Evolutionary conservation across 345 rosid genomes (phyloP), one percentile per base, ranked within the genome.

Genomic region (Salix udensis): DNA sequence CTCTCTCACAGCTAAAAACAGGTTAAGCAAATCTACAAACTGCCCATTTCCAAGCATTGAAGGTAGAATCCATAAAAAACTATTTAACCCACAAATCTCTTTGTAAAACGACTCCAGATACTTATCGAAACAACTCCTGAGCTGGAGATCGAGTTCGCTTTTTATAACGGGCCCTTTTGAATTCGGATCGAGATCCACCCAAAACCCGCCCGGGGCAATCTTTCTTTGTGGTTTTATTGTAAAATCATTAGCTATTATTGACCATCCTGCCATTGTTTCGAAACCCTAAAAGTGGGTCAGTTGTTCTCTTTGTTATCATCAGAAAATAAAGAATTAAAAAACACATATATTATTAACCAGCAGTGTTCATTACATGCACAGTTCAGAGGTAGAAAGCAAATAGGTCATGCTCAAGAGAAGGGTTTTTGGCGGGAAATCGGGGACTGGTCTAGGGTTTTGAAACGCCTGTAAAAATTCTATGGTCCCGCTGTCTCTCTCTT

Each of bases 1-100:
- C 44, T 81, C 73, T 44, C 86, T 84, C 77, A 89, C 96, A 34
- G 73, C 76, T 48, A 88, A 21, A 58, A 82, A 88, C 4, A 92
- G 87, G 37, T 72, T 85, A 68, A 86, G 84, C 88, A 92, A 85
- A 83, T 89, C 87, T 7, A 88, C 81, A 21, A 60, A 7, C 65
- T 79, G 80, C 15, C 90, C 93, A 77, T 89, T 81, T 36, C 88
- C 90, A 70, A 87, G 88, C 90, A 86, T 76, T 34, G 91, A 87
- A 74, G 94, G 82, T 62, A 71, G 65, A 61, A 55, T 15, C 78
- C 50, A 50, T 14, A 36, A 58, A 24, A 34, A 71, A 74, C 14
- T 26, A 70, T 80, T 79, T 10, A 80, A 13, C 10, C 37, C 71
- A 39, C 75, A 71, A 37, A 48, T 23, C 50, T 79, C 74, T 61